Conservation (phyloP, 495 filamentous ascomycete species). For the Neurospora cerealis region DNA sequence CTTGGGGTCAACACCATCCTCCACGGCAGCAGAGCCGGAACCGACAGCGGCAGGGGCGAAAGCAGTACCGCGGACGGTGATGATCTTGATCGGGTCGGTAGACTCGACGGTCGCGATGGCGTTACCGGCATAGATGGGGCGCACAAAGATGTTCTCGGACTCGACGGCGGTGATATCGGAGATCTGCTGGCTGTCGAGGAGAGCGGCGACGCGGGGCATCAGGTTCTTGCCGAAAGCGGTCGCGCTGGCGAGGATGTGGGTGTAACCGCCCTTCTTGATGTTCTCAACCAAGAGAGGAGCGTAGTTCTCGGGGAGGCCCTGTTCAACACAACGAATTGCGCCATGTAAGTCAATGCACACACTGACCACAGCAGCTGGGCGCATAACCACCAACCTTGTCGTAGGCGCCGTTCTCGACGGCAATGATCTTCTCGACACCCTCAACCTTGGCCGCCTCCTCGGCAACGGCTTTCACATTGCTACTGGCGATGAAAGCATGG, state of each 20-base stretch:
- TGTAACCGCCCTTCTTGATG: constrained; percentile 86
- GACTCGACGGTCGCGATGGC: constrained; percentile 96
- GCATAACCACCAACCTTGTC: constrained; percentile 56
- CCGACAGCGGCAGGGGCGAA: constrained; percentile 54
- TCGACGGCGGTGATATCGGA: constrained; percentile 84
- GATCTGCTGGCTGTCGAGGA: constrained; percentile 86
- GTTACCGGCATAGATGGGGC: constrained; percentile 96
- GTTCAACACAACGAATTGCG: background rate
- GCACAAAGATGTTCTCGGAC: constrained; percentile 88
- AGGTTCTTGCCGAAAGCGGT: constrained; percentile 96
- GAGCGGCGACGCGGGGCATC: constrained; percentile 87
- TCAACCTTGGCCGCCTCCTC: constrained; percentile 81
- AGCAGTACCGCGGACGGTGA: constrained; percentile 87
- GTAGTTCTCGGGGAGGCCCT: constrained; percentile 91
- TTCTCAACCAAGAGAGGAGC: constrained; percentile 91
- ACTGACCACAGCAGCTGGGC: background rate
- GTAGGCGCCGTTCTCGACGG: constrained; percentile 79
- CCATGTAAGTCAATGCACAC: background rate
- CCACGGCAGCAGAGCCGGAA: constrained; percentile 46
- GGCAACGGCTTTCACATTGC: constrained; percentile 66
- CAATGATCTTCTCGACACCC: constrained; percentile 83
- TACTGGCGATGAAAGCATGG: constrained; percentile 82
- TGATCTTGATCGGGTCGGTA: constrained; percentile 70
- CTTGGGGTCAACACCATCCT: constrained; percentile 65
- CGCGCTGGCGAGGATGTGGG: constrained; percentile 81